Evolutionary conservation across 1,139 yeast genomes (phyloP).

Genomic region (Tardiomyces digboiensis): DNA sequence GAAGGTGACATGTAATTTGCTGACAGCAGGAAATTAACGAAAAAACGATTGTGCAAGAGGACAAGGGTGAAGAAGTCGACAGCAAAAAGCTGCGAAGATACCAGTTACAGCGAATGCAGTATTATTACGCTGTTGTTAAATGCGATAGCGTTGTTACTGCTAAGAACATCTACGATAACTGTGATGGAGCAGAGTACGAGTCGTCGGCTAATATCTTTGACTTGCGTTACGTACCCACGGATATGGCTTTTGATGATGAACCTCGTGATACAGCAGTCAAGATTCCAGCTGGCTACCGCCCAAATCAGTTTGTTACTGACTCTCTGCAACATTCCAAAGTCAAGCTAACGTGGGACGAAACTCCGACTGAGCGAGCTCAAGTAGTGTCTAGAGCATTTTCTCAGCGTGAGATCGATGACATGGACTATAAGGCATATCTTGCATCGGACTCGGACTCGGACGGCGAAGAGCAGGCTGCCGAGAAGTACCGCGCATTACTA

Average conservation of each 20-base stretch:
- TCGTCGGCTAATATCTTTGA: slow-evolving; percentile 94
- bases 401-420: slow-evolving; percentile 87
- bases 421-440: slow-evolving; percentile 92
- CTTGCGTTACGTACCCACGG: slow-evolving; percentile 86
- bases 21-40: slow-evolving; percentile 11
- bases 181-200: slow-evolving; percentile 95
- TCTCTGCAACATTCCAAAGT: slow-evolving; percentile 93
- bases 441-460: slow-evolving; percentile 78
- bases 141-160: slow-evolving; percentile 76
- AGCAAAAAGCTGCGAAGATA: slow-evolving; percentile 50
- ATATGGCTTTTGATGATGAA: slow-evolving; percentile 66
- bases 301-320: slow-evolving; percentile 78
- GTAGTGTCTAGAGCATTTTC: slow-evolving; percentile 74
- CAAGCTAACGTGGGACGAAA: slow-evolving; percentile 95
- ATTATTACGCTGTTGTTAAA: slow-evolving; percentile 86
- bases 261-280: slow-evolving; percentile 65
- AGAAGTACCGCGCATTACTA: slow-evolving; percentile 57
- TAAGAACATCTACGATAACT: slow-evolving; percentile 63
- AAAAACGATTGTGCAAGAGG: slow-evolving; percentile 23
- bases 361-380: slow-evolving; percentile 84
- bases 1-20: too few species aligned
- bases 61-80: slow-evolving; percentile 38
- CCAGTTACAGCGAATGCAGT: slow-evolving; percentile 71
- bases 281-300: slow-evolving; percentile 72
- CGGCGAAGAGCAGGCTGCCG: slow-evolving; percentile 37